Base-by-base conservation (phyloP, 441 rosid genomes). In the Adansonia grandidieri region DNA sequence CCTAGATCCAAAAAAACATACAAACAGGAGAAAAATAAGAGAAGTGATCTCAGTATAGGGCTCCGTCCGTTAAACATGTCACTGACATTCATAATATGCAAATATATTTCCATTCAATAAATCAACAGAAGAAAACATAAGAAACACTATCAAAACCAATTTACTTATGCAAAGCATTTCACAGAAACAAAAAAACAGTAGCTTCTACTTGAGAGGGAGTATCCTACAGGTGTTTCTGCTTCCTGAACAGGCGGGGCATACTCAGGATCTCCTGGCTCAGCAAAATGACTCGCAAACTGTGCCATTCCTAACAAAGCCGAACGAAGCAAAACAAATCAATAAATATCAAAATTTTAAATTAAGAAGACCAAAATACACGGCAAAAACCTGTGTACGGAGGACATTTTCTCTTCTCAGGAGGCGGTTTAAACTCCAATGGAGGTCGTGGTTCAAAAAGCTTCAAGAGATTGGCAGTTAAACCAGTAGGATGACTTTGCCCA, bases 401-500 rank as follows among this genome's bases (percentile, higher is more conserved):
- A 82, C 93, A 91, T 92, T 93, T 96, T 82, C 98, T 87, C 87
- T 93, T 94, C 95, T 96, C 98, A 0, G 94, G 97, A 20, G 96
- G 97, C 0, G 96, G 96, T 80, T 84, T 89, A 85, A 75, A 96
- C 65, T 94, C 98, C 79, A 96, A 84, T 0, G 99, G 98, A 67
- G 91, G 90, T 60, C 98, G 91, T 74, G 98, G 92, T 89, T 94
- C 99, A 82, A 96, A 94, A 14, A 96, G 95, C 86, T 93, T 96
- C 93, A 96, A 81, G 24, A 94, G 93, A 65, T 88, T 94, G 5
- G 87, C 74, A n/a, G 98, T 96, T 84, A 96, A 85, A 71, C 98
- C 99, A 24, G 98, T 96, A 0, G 97, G 98, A 73, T 96, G 99
- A 77, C 97, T 94, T 82, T 93, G 97, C 78, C 97, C 98, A 85